These are phyloP conservation scores for Inonotus hispidus DNA, from an alignment of 1,284 basidiomycete species.

Conservation along the genomic window DNA sequence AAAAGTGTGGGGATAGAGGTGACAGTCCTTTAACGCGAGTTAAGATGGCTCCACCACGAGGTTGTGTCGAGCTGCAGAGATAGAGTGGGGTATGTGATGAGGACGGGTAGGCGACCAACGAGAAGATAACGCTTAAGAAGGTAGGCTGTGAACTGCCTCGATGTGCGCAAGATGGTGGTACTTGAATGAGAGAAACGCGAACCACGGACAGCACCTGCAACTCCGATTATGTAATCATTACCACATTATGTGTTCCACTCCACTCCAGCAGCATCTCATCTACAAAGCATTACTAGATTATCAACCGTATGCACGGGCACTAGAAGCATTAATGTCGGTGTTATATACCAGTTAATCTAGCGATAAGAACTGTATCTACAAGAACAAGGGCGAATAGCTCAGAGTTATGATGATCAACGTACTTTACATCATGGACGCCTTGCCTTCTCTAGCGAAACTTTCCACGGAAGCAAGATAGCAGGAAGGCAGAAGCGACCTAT, in stretches of 20 bases:
- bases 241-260: not conserved
- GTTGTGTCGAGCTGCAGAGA: conserved; percentile 1
- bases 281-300: not conserved
- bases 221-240: not conserved
- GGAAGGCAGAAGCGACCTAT: not conserved
- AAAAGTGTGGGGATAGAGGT: not conserved
- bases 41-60: conserved; percentile 7
- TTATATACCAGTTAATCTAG: not conserved
- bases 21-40: not conserved
- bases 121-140: not conserved
- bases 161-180: not conserved
- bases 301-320: not conserved
- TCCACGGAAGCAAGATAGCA: not conserved
- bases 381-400: not conserved
- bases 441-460: not conserved
- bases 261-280: no score
- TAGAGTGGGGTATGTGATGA: not conserved
- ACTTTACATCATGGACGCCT: not conserved
- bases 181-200: not conserved
- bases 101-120: not conserved
- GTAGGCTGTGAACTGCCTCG: not conserved
- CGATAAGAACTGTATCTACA: not conserved
- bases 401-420: not conserved
- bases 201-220: not conserved
- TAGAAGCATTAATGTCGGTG: not conserved